These are phyloP conservation scores for Musa schizocarpa DNA, from an alignment of 176 grass and related monocot species.

Conservation along the genomic window DNA sequence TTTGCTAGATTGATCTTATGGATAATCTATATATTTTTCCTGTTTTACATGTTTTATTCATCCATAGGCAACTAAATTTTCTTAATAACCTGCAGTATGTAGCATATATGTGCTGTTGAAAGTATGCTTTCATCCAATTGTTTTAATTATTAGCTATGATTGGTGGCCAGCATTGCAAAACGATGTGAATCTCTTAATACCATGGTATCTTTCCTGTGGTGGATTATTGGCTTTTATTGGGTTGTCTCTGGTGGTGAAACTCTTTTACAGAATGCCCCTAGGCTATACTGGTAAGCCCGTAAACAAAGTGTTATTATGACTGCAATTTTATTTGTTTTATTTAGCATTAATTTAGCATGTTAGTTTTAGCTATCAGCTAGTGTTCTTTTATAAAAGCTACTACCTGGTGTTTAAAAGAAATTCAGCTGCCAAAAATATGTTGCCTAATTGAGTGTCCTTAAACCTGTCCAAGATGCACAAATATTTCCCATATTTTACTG, in stretches of 20 bases:
- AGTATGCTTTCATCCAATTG: neutral
- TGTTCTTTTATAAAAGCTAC: neutral
- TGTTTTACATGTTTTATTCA: neutral
- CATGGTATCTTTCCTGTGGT: slow-evolving; percentile 76
- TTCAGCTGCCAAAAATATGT: neutral
- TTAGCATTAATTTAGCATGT: neutral
- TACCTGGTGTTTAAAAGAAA: neutral
- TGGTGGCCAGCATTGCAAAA: slow-evolving; percentile 38
- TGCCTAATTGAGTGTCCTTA: neutral
- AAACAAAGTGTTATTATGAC: neutral
- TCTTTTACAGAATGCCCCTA: slow-evolving; percentile 56
- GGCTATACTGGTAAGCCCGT: slow-evolving; percentile 70
- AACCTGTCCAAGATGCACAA: neutral
- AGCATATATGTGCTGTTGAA: neutral
- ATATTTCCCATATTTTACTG: neutral
- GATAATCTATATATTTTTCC: neutral
- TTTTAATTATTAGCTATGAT: slow-evolving; percentile 12
- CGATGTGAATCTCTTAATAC: slow-evolving; percentile 86
- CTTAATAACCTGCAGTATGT: neutral
- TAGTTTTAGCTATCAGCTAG: neutral
- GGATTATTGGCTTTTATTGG: slow-evolving; percentile 96
- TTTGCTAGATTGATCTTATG: too few relatives aligned
- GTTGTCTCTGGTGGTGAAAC: slow-evolving; percentile 53
- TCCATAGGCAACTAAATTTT: neutral
- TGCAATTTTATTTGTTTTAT: neutral